Percentiles rank a stretch among this genome's conserved stretches.
Conservation (phyloP, 2,329 filamentous ascomycete species). For the Claviceps pazoutovae region DNA sequence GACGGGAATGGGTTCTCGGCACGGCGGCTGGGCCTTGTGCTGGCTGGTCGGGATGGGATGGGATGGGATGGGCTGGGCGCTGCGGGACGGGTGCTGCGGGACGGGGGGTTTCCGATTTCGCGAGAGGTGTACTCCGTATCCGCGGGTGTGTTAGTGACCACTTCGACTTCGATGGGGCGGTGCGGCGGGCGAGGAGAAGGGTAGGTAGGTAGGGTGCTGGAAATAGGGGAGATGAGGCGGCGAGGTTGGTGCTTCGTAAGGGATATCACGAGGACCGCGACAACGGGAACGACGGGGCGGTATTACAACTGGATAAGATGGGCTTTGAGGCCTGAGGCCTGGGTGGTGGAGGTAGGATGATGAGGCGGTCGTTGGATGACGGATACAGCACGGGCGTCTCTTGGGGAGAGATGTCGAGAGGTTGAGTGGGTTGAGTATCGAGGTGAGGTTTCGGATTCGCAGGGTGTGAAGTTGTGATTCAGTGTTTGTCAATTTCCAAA, state of each 20-base stretch:
- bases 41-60: slow-evolving; percentile 34
- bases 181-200: slow-evolving; percentile 26
- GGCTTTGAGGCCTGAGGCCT: slow-evolving; percentile 34
- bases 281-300: slow-evolving; percentile 14
- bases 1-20: slow-evolving; percentile 45
- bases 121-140: slow-evolving; percentile 39
- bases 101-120: slow-evolving; percentile 26
- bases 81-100: too few relatives aligned
- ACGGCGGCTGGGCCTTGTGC: slow-evolving; percentile 50
- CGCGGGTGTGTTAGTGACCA: slow-evolving; percentile 25
- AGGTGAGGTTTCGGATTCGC: slow-evolving; percentile 44
- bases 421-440: slow-evolving; percentile 35
- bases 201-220: slow-evolving; percentile 20
- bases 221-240: slow-evolving; percentile 38
- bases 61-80: slow-evolving; percentile 19
- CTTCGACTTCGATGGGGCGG: slow-evolving; percentile 33
- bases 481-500: too few relatives aligned
- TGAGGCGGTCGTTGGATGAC: slow-evolving; percentile 43
- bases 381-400: slow-evolving; percentile 38
- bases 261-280: slow-evolving; percentile 27
- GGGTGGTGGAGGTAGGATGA: slow-evolving; percentile 37
- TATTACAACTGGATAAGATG: slow-evolving; percentile 22
- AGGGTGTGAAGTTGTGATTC: slow-evolving; percentile 27
- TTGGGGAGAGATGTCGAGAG: slow-evolving; percentile 43
- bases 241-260: slow-evolving; percentile 29